These are phyloP conservation scores for Xylaria cubensis DNA, from an alignment of 495 filamentous ascomycete genomes.

Conservation along the genomic window DNA sequence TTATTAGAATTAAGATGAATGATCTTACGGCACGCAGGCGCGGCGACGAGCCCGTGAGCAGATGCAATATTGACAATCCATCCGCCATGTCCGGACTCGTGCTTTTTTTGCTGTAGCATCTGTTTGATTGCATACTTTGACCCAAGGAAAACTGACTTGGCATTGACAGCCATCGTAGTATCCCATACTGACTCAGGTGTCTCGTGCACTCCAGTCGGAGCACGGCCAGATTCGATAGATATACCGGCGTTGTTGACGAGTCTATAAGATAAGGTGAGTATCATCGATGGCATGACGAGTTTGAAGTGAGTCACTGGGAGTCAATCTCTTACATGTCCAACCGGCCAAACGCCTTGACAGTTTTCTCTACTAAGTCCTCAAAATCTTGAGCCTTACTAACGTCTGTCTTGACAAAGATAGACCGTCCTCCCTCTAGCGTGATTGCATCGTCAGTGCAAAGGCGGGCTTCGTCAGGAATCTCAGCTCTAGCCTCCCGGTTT, in stretches of 20 bases:
- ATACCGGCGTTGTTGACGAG: constrained; percentile 12
- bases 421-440: constrained; percentile 42
- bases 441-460: constrained; percentile 55
- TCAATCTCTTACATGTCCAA: constrained; percentile 11
- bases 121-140: constrained; percentile 58
- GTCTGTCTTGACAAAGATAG: constrained; percentile 56
- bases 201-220: constrained; percentile 48
- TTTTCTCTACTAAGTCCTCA: background rate
- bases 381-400: constrained; percentile 58
- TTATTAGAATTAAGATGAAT: background rate
- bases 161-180: constrained; percentile 52
- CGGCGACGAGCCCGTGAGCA: constrained; percentile 53
- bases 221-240: background rate
- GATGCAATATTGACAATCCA: constrained; percentile 64
- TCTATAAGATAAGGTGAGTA: background rate
- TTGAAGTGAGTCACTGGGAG: background rate
- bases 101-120: constrained; percentile 57
- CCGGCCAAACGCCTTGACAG: background rate
- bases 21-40: constrained; percentile 26
- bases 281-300: background rate
- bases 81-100: constrained; percentile 54
- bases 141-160: constrained; percentile 57
- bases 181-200: constrained; percentile 54
- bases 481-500: constrained; percentile 36
- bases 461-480: constrained; percentile 38